Percentiles rank a stretch among this genome's conserved stretches.
These are phyloP conservation scores for Dryas drummondii DNA, from an alignment of 306 rosid species.

Conservation along the genomic window DNA sequence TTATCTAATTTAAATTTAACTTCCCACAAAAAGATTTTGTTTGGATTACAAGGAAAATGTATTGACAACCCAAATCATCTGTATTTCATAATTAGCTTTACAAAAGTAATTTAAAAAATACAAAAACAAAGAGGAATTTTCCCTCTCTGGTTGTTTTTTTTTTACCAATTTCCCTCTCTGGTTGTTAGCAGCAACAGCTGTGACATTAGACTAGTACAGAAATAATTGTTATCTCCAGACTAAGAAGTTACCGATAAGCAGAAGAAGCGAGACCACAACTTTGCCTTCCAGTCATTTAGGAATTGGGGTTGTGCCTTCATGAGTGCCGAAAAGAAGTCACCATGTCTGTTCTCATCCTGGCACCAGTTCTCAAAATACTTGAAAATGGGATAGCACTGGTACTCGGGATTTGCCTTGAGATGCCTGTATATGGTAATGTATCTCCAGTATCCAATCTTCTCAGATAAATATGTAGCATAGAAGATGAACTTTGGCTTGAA, in stretches of 20 bases:
- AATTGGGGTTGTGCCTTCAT: conserved; percentile 99
- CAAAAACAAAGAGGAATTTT: too few species aligned
- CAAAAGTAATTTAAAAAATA: too few species aligned
- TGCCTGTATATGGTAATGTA: conserved; percentile 96
- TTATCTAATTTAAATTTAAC: neutral
- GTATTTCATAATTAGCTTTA: neutral
- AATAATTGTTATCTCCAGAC: neutral
- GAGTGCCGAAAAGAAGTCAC: conserved; percentile 96
- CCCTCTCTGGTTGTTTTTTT: too few species aligned
- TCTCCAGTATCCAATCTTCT: conserved; percentile 99
- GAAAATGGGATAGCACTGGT: conserved; percentile 94
- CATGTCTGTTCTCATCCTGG: conserved; percentile 98
- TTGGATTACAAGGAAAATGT: neutral
- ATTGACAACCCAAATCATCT: neutral
- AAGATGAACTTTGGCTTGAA: conserved; percentile 98
- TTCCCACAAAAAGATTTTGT: neutral
- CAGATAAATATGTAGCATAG: conserved; percentile 95
- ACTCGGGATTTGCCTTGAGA: conserved; percentile 85
- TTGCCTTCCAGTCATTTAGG: conserved; percentile 99
- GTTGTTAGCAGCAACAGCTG: neutral
- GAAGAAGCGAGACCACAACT: conserved; percentile 92
- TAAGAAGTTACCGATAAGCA: conserved; percentile 72
- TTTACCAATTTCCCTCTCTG: too few species aligned
- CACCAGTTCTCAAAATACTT: conserved; percentile 99
- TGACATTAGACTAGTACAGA: neutral